Base-by-base conservation (phyloP, 2,329 filamentous ascomycete species). In the Pseudocercospora macadamiae region DNA sequence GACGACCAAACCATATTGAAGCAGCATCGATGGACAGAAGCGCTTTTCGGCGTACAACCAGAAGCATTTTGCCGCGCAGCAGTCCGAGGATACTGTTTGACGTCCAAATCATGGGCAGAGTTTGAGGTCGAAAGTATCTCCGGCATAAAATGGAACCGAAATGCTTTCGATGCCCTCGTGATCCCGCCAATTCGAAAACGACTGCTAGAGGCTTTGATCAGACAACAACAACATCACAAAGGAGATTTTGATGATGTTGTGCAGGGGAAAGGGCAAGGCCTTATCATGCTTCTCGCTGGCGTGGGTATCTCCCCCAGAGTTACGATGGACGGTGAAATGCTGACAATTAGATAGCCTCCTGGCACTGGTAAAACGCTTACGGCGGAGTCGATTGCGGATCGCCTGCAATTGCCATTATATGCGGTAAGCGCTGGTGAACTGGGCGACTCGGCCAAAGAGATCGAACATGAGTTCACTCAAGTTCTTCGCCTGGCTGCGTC, bases 341-440 rank as follows among this genome's bases (percentile, higher is more conserved):
- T n/a, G n/a, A n/a, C n/a, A n/a, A n/a, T n/a, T n/a, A n/a, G n/a
- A n/a, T n/a, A n/a, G n/a, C 62, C 61, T 26, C 69, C 69, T 18
- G 69, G 68, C 4, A 61, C 64, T 9, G 71, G 71, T 3, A 73
- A 72, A 57, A 66, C 64, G 1, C 42, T 65, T 2, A 65, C 59
- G 3, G 63, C 61, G 6, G 65, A 65, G 26, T 55, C 54, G 8
- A 57, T 63, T 6, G 61, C 63, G 10, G 66, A 65, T 23, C 45
- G 45, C 9, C n/a, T 62, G 14, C 49, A 51, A 9, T 12, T 59
- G 10, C 51, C 55, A 2, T 47, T 65, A 2, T 60, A 59, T 42
- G 49, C 55, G 23, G 57, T 57, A 36, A 60, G 49, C 23, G 58
- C 61, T 8, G 34, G 49, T 14, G 61, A 63, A 44, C 54, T 64